Percentiles rank a stretch among this genome's conserved stretches.
Conservation (phyloP, 345 rosid genomes). For the Citrus australasica region DNA sequence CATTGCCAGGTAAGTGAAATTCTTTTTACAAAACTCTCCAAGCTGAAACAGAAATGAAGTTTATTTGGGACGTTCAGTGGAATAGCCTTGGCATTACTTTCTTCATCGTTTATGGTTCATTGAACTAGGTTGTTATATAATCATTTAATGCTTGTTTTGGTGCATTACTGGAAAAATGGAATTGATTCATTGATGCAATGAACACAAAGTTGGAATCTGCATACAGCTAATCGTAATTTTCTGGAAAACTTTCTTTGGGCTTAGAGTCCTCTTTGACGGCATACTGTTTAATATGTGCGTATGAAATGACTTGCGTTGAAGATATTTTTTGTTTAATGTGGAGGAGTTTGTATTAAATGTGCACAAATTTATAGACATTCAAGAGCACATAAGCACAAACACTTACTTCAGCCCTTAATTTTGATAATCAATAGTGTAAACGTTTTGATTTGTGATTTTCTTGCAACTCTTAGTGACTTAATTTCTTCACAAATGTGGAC, state of each 20-base stretch:
- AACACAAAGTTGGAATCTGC: background rate
- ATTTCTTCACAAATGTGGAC: background rate
- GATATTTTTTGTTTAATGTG: background rate
- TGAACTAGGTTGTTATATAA: background rate
- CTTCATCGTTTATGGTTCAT: background rate
- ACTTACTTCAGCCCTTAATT: background rate
- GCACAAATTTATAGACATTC: background rate
- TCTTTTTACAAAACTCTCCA: background rate
- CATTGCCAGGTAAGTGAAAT: constrained; percentile 49
- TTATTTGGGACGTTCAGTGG: background rate
- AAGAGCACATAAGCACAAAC: background rate
- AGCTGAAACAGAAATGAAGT: background rate
- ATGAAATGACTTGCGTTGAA: background rate
- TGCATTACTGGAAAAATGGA: background rate
- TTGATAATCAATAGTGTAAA: background rate
- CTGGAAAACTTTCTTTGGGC: background rate
- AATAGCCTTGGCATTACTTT: background rate
- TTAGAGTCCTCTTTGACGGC: background rate
- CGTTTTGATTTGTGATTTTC: background rate
- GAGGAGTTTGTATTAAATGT: too few species aligned
- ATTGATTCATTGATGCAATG: background rate
- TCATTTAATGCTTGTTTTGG: background rate
- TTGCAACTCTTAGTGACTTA: background rate
- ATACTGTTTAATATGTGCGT: background rate
- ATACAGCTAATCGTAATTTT: background rate